Evolutionary conservation across 306 rosid species (phyloP).

Genomic region (Alnus rubra): DNA sequence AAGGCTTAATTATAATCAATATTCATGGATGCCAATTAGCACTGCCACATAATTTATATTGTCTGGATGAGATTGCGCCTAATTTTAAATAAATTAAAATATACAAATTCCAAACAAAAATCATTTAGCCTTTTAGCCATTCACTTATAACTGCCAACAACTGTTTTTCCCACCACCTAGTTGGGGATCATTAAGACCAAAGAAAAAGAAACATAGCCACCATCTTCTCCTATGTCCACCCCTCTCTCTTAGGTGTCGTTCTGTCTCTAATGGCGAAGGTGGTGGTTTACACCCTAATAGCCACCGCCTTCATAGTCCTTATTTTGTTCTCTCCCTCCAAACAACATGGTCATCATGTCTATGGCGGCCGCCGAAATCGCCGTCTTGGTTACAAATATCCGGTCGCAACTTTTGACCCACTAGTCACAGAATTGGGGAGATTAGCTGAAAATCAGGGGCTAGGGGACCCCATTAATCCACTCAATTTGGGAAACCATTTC

Average conservation of each 20-base stretch:
- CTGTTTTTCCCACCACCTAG: constrained; percentile 33
- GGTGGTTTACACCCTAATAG: constrained; percentile 54
- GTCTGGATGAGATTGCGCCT: too few species aligned
- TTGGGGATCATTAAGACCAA: neutral
- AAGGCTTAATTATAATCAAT: too few species aligned
- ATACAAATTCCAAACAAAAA: too few species aligned
- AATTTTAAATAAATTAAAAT: too few species aligned
- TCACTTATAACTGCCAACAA: constrained; percentile 37
- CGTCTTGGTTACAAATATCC: constrained; percentile 52
- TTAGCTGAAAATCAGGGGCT: constrained; percentile 12
- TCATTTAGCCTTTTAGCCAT: constrained; percentile 6
- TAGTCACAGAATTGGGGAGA: constrained; percentile 32
- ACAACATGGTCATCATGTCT: neutral
- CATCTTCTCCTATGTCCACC: constrained; percentile 6
- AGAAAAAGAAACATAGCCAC: neutral
- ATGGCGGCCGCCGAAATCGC: constrained; percentile 28
- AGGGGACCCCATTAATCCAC: neutral
- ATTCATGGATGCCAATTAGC: too few species aligned
- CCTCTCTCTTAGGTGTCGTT: constrained; percentile 5
- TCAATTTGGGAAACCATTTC: neutral
- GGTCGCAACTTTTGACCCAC: constrained; percentile 51
- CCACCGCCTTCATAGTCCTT: constrained; percentile 59
- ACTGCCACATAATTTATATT: too few species aligned
- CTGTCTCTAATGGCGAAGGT: constrained; percentile 55
- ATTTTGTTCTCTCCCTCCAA: constrained; percentile 29